Conservation (phyloP, 768 basidiomycete species). For the Pisolithus albus region DNA sequence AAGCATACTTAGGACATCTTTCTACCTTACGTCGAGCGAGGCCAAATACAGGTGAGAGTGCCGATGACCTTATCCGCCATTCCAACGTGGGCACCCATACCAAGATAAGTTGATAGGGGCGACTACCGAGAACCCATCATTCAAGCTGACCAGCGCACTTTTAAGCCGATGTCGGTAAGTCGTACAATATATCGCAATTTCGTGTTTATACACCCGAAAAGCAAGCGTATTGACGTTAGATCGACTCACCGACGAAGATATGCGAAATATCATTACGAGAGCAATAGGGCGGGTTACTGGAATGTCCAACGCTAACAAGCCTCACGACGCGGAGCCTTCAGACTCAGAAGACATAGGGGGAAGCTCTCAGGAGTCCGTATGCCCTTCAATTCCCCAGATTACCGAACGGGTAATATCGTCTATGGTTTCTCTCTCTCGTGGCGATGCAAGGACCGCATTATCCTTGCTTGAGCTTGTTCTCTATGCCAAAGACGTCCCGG, state of each 20-base stretch:
- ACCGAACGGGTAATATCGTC: conserved; percentile 41
- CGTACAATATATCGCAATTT: not conserved
- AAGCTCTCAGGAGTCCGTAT: conserved; percentile 16
- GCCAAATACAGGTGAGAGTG: conserved; percentile 52
- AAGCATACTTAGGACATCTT: conserved; percentile 55
- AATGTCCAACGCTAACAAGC: not conserved
- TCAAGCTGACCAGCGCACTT: conserved; percentile 68
- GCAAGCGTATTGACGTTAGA: conserved; percentile 68
- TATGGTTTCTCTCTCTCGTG: conserved; percentile 49
- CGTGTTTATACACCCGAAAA: conserved; percentile 15
- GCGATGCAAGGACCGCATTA: conserved; percentile 73
- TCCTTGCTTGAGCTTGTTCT: conserved; percentile 71
- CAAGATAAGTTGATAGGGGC: conserved; percentile 59
- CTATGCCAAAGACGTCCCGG: conserved; percentile 33
- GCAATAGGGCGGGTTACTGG: conserved; percentile 37
- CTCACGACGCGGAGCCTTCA: conserved; percentile 6
- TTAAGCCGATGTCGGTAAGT: conserved; percentile 70
- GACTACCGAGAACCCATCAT: conserved; percentile 87
- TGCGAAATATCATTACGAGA: conserved; percentile 49
- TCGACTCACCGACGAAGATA: conserved; percentile 57
- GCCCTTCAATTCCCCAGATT: conserved; percentile 32
- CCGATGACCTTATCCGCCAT: not conserved
- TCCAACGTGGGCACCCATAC: not conserved
- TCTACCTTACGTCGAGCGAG: conserved; percentile 74
- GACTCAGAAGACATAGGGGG: conserved; percentile 13